A percentile compares a stretch with the other conserved stretches of the same genome.
phyloP scores from a whole-genome alignment of 2,329 filamentous ascomycete genomes.

The Aspergillus aculeatinus region DNA sequence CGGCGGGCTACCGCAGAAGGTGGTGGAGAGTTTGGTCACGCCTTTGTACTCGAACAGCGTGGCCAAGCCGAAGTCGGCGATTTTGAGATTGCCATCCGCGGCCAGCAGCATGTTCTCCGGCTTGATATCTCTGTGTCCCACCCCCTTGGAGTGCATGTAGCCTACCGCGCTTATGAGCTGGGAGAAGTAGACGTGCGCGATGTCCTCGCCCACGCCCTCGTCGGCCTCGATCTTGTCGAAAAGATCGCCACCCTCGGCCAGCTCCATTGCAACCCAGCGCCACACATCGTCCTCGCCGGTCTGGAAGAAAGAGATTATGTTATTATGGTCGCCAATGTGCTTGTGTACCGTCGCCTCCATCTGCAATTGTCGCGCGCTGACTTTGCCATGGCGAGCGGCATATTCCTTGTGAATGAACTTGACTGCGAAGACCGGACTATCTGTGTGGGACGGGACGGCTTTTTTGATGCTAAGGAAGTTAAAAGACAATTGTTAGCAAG shows the following conservation, averaged over 20 bases:
- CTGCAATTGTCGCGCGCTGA: conserved; percentile 83
- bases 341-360: conserved; percentile 91
- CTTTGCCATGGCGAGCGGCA: conserved; percentile 81
- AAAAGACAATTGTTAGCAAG: conserved; percentile 1
- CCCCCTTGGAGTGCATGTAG: conserved; percentile 94
- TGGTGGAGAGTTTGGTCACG: conserved; percentile 75
- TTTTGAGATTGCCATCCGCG: conserved; percentile 79
- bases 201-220: conserved; percentile 87
- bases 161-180: conserved; percentile 87
- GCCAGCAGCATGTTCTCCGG: conserved; percentile 95
- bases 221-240: conserved; percentile 99
- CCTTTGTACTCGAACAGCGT: conserved; percentile 91
- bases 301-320: conserved; percentile 90
- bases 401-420: conserved; percentile 99
- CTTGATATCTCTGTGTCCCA: conserved; percentile 88
- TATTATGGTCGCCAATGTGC: conserved; percentile 82
- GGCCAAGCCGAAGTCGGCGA: conserved; percentile 95
- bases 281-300: conserved; percentile 81
- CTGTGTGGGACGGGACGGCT: conserved; percentile 69
- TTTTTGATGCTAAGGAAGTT: conserved; percentile 74
- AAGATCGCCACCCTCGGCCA: conserved; percentile 89
- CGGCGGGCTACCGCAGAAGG: conserved; percentile 91
- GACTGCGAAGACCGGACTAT: conserved; percentile 83
- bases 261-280: conserved; percentile 99
- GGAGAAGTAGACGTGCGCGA: conserved; percentile 93